phyloP scores from a whole-genome alignment of 1,284 basidiomycete genomes.

The Ustanciosporium gigantosporum region DNA sequence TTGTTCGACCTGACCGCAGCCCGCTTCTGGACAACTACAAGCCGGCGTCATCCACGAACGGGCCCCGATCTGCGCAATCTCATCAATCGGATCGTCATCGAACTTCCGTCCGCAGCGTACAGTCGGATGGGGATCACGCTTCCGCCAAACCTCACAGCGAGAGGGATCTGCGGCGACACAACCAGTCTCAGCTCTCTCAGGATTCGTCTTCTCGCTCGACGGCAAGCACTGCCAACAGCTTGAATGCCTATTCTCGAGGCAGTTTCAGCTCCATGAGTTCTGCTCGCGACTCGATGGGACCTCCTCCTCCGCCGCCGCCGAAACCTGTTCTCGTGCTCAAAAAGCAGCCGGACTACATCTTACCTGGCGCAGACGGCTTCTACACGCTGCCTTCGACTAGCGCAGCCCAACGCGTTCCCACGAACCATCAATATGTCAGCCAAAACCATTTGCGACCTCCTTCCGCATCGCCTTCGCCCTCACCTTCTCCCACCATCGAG shows the following conservation, averaged over 20 bases:
- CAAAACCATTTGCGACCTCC: constrained; percentile 7
- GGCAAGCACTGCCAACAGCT: no score
- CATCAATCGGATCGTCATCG: neutral
- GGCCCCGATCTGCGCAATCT: neutral
- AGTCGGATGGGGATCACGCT: neutral
- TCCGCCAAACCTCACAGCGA: neutral
- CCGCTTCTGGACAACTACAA: constrained; percentile 15
- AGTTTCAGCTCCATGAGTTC: constrained; percentile 2
- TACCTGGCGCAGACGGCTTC: constrained; percentile 43
- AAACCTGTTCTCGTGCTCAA: constrained; percentile 12
- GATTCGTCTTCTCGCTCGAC: neutral
- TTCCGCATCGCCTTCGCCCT: constrained; percentile 5
- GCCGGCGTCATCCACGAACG: constrained; percentile 3
- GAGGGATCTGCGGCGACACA: no score
- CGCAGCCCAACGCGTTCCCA: neutral
- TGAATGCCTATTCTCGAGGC: neutral
- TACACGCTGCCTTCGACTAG: constrained; percentile 19
- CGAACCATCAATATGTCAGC: neutral
- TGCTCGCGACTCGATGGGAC: constrained; percentile 22
- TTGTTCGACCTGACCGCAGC: constrained; percentile 14
- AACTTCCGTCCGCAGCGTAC: neutral
- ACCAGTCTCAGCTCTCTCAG: neutral
- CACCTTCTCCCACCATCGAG: constrained; percentile 10
- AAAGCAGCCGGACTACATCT: constrained; percentile 38
- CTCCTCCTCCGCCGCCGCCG: constrained; percentile 32